Conservation (phyloP, 345 rosid species). For the Iberis pinnata region DNA sequence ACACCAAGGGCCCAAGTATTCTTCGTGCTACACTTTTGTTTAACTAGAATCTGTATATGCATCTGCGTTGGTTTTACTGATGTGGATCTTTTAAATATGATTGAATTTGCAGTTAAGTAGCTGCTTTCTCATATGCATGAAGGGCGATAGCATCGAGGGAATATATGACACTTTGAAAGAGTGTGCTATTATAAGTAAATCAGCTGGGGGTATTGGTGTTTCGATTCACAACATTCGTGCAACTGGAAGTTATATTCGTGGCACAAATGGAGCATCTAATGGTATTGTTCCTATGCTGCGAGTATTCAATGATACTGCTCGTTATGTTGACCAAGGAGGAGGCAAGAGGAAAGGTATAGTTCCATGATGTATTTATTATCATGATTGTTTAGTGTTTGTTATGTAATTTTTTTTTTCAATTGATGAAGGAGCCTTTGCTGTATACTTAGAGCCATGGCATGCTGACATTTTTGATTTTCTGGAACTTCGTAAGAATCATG, state of each 20-base stretch:
- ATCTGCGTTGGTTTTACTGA: neutral
- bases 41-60: neutral
- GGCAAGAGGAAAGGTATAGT: conserved; percentile 27
- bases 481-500: conserved; percentile 76
- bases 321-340: conserved; percentile 29
- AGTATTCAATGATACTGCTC: conserved; percentile 28
- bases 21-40: neutral
- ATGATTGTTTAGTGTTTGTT: neutral
- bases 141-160: conserved; percentile 92
- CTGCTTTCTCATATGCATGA: conserved; percentile 88
- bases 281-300: conserved; percentile 69
- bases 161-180: conserved; percentile 89
- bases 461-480: conserved; percentile 67
- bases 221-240: conserved; percentile 50
- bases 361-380: neutral
- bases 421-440: conserved; percentile 71
- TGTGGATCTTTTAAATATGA: neutral
- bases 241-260: conserved; percentile 37
- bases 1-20: conserved; percentile 84
- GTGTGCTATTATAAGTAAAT: conserved; percentile 91
- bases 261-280: conserved; percentile 74
- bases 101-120: conserved; percentile 63
- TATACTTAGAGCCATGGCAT: conserved; percentile 87
- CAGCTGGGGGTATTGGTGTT: conserved; percentile 93
- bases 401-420: neutral